Evolutionary conservation across 2,329 filamentous ascomycete species (phyloP), one percentile per base, ranked within the genome.

Genomic region (Fusarium sterilihyphosum): DNA sequence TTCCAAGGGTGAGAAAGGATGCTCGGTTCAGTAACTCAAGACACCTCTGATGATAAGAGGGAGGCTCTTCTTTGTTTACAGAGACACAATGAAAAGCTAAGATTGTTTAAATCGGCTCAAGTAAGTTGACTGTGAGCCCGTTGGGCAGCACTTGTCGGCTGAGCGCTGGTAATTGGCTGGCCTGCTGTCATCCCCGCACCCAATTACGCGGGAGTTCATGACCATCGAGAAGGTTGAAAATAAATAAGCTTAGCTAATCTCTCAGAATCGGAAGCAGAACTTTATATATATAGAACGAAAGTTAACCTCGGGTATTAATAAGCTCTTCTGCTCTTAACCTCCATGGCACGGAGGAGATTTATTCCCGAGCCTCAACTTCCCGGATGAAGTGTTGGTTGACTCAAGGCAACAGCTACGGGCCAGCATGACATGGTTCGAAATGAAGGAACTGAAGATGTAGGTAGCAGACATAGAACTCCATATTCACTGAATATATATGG

Each of bases 171-270:
- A 20, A 29, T 10, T 47, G 44, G 44, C 24, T 29, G 12, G 7
- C 18, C 12, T 29, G 18, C 44, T 47, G 44, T 16, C 18, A 3
- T 29, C 18, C 24, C 20, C 4, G 1, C 12, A 1, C 44, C 44
- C 24, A 47, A 26, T 46, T 7, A 20, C 0, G 18, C 1, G 5
- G 8, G 5, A 14, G 4, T 29, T 14, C 4, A 47, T 29, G 5
- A 5, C 0, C 0, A 18, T 44, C 1, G 6, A 44, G 9, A 2
- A 5, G 16, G 16, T 44, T 44, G 4, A 18, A 44, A 24, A 18
- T 10, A 0, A 44, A 26, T 24, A 12, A 44, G n/a, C n/a, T 18
- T 18, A 18, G 6, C 14, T 18, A 26, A 26, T 44, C n/a, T 11
- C 16, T 5, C 2, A 3, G 2, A 18, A 24, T 44, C 16, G 11